phyloP scores from a whole-genome alignment of 345 rosid species.

The Iberis pinnata region DNA sequence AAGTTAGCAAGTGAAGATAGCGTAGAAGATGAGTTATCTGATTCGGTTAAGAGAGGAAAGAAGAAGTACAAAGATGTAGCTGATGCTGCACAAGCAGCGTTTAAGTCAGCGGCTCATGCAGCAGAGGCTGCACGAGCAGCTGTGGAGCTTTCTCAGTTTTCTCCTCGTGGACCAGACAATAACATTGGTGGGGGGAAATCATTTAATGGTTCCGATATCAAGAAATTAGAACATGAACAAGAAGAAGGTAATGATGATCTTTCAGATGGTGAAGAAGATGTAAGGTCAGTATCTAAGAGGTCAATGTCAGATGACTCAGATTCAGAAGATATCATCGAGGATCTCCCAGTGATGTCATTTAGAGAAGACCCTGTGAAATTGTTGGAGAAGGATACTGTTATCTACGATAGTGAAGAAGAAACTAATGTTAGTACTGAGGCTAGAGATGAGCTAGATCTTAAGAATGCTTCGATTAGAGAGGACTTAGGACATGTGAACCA shows the following conservation, averaged over 20 bases:
- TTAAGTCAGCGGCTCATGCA: slow-evolving; percentile 73
- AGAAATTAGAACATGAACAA: slow-evolving; percentile 18
- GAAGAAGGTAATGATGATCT: slow-evolving; percentile 2
- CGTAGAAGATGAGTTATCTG: slow-evolving; percentile 27
- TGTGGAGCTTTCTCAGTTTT: slow-evolving; percentile 73
- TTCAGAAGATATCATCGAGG: slow-evolving; percentile 33
- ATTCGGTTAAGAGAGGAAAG: slow-evolving; percentile 30
- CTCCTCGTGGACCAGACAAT: slow-evolving; percentile 39
- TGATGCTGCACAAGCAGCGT: slow-evolving; percentile 95
- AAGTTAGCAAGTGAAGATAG: slow-evolving; percentile 13
- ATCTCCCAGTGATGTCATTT: slow-evolving; percentile 31
- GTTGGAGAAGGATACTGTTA: slow-evolving; percentile 52
- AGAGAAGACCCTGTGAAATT: slow-evolving; percentile 43
- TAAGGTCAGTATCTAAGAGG: slow-evolving; percentile 28
- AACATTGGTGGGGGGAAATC: not conserved
- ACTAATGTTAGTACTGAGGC: slow-evolving; percentile 9
- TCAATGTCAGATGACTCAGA: slow-evolving; percentile 35
- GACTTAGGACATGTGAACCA: slow-evolving; percentile 26
- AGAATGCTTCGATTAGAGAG: slow-evolving; percentile 13
- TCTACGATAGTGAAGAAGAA: slow-evolving; percentile 53
- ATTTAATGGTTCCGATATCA: not conserved
- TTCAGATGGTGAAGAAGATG: slow-evolving; percentile 21
- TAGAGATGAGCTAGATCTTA: slow-evolving; percentile 11
- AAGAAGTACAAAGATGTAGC: slow-evolving; percentile 73
- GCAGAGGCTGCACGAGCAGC: slow-evolving; percentile 94